These are phyloP conservation scores for Macrophomina phaseolina DNA, from an alignment of 2,329 filamentous ascomycete species.

Conservation along the genomic window DNA sequence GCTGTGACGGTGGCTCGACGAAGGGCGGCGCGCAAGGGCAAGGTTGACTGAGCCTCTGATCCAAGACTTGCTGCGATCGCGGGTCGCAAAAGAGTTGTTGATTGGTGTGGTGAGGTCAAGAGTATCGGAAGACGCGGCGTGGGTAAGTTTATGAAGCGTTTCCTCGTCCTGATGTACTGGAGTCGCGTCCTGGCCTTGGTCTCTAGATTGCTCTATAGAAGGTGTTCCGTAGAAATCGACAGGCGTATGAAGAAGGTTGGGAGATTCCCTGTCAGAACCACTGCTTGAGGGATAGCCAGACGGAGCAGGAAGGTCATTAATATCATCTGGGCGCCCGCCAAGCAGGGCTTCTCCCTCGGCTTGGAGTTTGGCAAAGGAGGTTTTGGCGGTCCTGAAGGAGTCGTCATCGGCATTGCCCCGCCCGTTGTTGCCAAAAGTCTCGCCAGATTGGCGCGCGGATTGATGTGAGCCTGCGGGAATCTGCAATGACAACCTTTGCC, in stretches of 20 bases:
- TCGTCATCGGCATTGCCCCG: constrained; percentile 49
- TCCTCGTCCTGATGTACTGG: not conserved
- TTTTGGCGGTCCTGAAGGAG: constrained; percentile 58
- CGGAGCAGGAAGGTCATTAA: constrained; percentile 27
- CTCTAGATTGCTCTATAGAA: not conserved
- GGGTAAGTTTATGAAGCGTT: not conserved
- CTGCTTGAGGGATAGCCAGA: not conserved
- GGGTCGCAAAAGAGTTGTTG: constrained; percentile 28
- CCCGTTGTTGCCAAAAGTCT: constrained; percentile 45
- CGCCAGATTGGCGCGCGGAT: constrained; percentile 33
- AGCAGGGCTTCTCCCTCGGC: constrained; percentile 60
- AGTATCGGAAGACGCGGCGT: constrained; percentile 17
- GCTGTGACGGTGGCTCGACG: constrained; percentile 15
- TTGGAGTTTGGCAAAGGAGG: constrained; percentile 56
- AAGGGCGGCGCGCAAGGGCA: constrained; percentile 38
- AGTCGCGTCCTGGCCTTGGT: not conserved
- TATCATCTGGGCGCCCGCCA: constrained; percentile 44
- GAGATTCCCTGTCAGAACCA: constrained; percentile 10
- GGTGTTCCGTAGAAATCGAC: not conserved
- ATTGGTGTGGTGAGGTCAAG: constrained; percentile 29
- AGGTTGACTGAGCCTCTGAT: constrained; percentile 43
- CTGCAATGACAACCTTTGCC: constrained; percentile 10
- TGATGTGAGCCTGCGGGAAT: not conserved
- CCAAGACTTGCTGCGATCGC: constrained; percentile 43
- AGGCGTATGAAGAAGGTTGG: constrained; percentile 2